These are phyloP conservation scores for Centella asiatica DNA, from an alignment of 129 eudicot species.

Conservation along the genomic window DNA sequence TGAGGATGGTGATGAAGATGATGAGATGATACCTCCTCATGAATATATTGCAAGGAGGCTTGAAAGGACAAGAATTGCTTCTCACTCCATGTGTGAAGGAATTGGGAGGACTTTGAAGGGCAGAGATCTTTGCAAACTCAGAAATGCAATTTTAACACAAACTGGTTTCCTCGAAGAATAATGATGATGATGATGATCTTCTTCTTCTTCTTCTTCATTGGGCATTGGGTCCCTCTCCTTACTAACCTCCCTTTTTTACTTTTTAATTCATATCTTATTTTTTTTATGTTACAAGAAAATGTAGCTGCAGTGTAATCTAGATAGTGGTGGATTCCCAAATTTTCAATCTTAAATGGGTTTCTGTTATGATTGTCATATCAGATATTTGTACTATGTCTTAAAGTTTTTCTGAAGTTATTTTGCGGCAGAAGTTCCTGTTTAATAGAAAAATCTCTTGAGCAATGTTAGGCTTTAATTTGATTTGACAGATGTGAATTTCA, in stretches of 20 bases:
- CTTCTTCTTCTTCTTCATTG: background rate
- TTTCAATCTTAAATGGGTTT: constrained; percentile 50
- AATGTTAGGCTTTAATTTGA: too few relatives aligned
- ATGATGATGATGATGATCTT: constrained; percentile 1
- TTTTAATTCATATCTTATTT: background rate
- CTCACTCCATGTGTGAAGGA: constrained; percentile 39
- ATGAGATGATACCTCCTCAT: constrained; percentile 34
- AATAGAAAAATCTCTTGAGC: too few relatives aligned
- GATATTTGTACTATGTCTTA: constrained; percentile 78
- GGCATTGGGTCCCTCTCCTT: background rate
- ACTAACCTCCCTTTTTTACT: background rate
- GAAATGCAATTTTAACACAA: constrained; percentile 32
- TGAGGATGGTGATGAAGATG: constrained; percentile 22
- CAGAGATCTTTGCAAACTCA: constrained; percentile 29
- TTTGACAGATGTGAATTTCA: too few relatives aligned
- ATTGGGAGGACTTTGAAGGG: constrained; percentile 40
- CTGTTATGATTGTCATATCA: constrained; percentile 76
- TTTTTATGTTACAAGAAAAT: background rate
- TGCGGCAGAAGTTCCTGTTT: too few relatives aligned
- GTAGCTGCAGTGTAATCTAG: background rate
- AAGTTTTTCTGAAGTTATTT: constrained; percentile 23
- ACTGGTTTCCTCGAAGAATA: constrained; percentile 33
- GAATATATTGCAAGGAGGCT: constrained; percentile 24
- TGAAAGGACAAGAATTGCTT: constrained; percentile 20
- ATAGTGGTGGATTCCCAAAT: background rate